Evolutionary conservation across 495 filamentous ascomycete species (phyloP), one percentile per base, ranked within the genome.

Genomic region (Trichocladium antarcticum): DNA sequence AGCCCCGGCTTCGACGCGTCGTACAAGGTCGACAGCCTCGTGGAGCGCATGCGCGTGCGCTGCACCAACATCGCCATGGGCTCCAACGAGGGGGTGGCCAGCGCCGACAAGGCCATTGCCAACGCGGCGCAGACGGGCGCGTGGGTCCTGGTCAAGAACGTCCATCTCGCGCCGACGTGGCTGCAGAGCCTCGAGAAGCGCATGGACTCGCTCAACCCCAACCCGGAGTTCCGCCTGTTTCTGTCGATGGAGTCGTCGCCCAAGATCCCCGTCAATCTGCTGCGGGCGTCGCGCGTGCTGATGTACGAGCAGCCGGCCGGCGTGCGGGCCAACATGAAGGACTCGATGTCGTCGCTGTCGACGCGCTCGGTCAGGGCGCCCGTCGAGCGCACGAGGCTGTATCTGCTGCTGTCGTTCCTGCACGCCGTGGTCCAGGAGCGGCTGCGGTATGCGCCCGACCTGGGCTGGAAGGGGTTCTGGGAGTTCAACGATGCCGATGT

Each of bases 401-500:
- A 99, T 55, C 73, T 99, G 37, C 69, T 97, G 43, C 78, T 99
- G 17, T 90, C 85, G 6, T 97, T 97, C 77, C 62, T 97, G 51
- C 92, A 99, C 58, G 92, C 93, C 11, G 90, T 99, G 11, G 78
- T 99, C 27, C 92, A 99, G 66, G 92, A 99, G 64, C 74, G 92
- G 57, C 74, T 99, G 53, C 85, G 92, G 49, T 99, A 99, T 60
- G 90, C 89, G 16, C 93, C 92, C 2, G 92, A 77, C 43, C 75
- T 99, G 47, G 92, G 92, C 44, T 97, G 93, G 92, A 95, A 95
- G 72, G 87, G 87, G 47, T 95, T 95, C 76, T 99, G 92, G 92
- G 92, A 99, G 70, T 99, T 99, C 63, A 99, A 99, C 61, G 92
- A 99, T 65, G 94, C 89, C 56, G 92, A 98, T 68, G 89, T 96